Conservation (phyloP, 345 rosid species). For the Mangifera indica region DNA sequence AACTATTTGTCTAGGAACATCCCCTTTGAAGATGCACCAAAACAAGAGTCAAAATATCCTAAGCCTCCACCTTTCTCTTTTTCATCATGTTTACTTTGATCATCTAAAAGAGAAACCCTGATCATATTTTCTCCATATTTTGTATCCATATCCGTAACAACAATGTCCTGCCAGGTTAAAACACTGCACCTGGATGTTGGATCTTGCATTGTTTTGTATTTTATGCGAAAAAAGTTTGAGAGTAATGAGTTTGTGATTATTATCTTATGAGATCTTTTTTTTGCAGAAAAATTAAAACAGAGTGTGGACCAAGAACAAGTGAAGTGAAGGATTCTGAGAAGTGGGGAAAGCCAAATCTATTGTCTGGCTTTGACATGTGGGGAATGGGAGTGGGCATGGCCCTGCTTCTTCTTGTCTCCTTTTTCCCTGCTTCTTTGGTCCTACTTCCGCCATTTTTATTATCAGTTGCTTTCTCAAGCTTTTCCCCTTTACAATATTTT, state of each 20-base stretch:
- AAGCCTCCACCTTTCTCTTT: background rate
- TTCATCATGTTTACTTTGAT: conserved; percentile 1
- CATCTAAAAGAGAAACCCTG: background rate
- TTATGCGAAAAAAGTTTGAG: background rate
- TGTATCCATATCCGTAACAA: background rate
- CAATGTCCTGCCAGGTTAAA: conserved; percentile 23
- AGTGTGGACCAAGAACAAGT: conserved; percentile 8
- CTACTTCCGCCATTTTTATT: conserved; percentile 20
- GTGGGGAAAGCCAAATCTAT: conserved; percentile 19
- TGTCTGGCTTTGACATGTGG: conserved; percentile 29
- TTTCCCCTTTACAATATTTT: background rate
- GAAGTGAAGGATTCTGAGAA: conserved; percentile 10
- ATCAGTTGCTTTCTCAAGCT: background rate
- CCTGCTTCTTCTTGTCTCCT: conserved; percentile 34
- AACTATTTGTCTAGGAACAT: background rate
- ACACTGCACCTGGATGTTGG: conserved; percentile 3
- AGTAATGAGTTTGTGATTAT: conserved; percentile 15
- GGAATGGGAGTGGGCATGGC: conserved; percentile 27
- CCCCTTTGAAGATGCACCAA: conserved; percentile 9
- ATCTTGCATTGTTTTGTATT: background rate
- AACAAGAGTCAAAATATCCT: conserved; percentile 17
- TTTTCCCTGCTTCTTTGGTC: conserved; percentile 26
- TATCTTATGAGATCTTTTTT: conserved; percentile 4
- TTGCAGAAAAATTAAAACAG: conserved; percentile 1
- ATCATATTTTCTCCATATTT: background rate